Conservation (phyloP, 441 rosid species). For the Populus hybrid region DNA sequence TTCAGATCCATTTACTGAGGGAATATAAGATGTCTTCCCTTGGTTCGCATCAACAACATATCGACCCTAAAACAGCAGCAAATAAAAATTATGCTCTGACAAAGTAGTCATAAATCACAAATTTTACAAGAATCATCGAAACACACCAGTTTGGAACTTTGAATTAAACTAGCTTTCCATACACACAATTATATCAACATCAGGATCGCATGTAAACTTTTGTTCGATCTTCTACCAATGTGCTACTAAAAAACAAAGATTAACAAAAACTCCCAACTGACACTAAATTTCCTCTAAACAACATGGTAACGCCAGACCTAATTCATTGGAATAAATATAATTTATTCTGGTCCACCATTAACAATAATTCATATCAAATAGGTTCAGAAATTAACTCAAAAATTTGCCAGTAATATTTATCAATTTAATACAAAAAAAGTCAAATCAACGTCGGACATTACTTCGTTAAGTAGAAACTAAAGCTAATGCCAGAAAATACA, state of each 20-base stretch:
- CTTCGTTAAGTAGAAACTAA: neutral
- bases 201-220: neutral
- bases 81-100: conserved; percentile 5
- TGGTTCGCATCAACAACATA: conserved; percentile 60
- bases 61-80: conserved; percentile 41
- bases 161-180: neutral
- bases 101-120: neutral
- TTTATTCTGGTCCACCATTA: neutral
- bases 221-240: neutral
- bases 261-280: neutral
- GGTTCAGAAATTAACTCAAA: neutral
- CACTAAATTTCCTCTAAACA: neutral
- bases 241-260: neutral
- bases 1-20: conserved; percentile 53
- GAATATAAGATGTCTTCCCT: conserved; percentile 50
- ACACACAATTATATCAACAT: neutral
- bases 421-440: neutral
- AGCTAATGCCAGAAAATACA: neutral
- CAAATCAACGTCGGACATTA: neutral
- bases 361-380: neutral
- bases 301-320: neutral
- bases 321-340: neutral
- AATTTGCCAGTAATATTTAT: neutral
- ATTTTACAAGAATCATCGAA: neutral
- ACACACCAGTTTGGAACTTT: neutral